A percentile compares a stretch with the other conserved stretches of the same genome.
Evolutionary conservation across 768 basidiomycete species (phyloP).

Genomic region (Auriscalpium vulgare): DNA sequence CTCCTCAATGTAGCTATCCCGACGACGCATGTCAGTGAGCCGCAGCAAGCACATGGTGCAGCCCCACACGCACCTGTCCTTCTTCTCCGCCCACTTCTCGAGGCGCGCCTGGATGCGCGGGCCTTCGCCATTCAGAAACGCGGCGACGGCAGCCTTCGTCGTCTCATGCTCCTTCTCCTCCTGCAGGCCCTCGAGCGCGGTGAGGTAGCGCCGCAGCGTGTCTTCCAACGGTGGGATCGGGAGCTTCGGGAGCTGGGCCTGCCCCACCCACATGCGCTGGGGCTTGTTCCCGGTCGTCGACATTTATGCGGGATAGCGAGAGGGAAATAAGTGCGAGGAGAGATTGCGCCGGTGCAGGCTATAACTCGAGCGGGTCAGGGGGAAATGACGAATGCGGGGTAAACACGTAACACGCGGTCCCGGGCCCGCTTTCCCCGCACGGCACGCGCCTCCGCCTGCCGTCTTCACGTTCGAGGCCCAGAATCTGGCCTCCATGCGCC

Average conservation of each 20-base stretch:
- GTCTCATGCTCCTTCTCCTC: conserved; percentile 70
- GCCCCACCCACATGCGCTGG: conserved; percentile 46
- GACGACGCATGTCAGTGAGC: not conserved
- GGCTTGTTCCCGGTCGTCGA: not conserved
- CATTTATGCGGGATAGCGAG: not conserved
- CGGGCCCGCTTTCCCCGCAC: not conserved
- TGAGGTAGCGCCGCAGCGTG: conserved; percentile 76
- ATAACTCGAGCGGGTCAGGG: no score
- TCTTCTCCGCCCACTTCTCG: conserved; percentile 64
- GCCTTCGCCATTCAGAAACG: conserved; percentile 75
- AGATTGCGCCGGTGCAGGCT: not conserved
- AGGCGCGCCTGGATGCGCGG: conserved; percentile 73
- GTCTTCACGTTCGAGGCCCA: no score
- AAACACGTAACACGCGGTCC: no score
- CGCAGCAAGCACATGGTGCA: not conserved
- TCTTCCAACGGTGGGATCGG: conserved; percentile 88
- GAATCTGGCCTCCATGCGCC: no score
- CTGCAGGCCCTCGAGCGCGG: conserved; percentile 76
- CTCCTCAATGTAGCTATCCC: conserved; percentile 83
- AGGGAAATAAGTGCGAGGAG: not conserved
- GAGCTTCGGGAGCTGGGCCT: conserved; percentile 73
- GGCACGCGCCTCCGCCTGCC: not conserved
- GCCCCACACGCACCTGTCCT: conserved; percentile 50
- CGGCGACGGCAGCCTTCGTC: conserved; percentile 68
- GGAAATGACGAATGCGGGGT: not conserved